Evolutionary conservation across 345 rosid genomes (phyloP).

Genomic region (Acer saccharum): DNA sequence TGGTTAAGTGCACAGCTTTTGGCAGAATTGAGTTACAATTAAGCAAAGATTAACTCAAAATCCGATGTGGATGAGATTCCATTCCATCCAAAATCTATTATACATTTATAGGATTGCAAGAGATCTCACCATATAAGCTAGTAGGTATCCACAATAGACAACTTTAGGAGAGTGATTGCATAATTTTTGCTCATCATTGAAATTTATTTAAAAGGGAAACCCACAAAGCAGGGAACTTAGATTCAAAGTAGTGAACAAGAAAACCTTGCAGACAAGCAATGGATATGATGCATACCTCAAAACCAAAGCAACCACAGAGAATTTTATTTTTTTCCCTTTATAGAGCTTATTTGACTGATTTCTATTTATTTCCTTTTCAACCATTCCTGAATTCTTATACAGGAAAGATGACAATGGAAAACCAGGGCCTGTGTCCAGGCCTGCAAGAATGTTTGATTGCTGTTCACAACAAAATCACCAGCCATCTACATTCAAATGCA

Average conservation of each 20-base stretch:
- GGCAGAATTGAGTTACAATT: neutral
- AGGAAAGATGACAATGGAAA: constrained; percentile 11
- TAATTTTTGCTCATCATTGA: too few relatives aligned
- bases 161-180: neutral
- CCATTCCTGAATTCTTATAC: neutral
- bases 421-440: neutral
- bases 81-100: neutral
- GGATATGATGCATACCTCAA: constrained; percentile 37
- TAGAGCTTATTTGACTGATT: neutral
- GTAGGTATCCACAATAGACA: neutral
- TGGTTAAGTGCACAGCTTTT: neutral
- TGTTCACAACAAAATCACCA: constrained; percentile 9
- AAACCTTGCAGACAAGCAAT: constrained; percentile 41
- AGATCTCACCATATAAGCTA: neutral
- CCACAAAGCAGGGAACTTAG: neutral
- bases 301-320: constrained; percentile 21
- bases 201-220: neutral
- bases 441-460: constrained; percentile 9
- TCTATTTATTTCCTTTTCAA: neutral
- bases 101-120: neutral
- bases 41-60: neutral
- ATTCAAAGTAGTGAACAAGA: constrained; percentile 18
- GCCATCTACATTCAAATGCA: neutral
- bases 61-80: neutral
- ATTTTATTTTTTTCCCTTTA: neutral